These are phyloP conservation scores for Daldinia childiae DNA, from an alignment of 495 filamentous ascomycete species.

Conservation along the genomic window DNA sequence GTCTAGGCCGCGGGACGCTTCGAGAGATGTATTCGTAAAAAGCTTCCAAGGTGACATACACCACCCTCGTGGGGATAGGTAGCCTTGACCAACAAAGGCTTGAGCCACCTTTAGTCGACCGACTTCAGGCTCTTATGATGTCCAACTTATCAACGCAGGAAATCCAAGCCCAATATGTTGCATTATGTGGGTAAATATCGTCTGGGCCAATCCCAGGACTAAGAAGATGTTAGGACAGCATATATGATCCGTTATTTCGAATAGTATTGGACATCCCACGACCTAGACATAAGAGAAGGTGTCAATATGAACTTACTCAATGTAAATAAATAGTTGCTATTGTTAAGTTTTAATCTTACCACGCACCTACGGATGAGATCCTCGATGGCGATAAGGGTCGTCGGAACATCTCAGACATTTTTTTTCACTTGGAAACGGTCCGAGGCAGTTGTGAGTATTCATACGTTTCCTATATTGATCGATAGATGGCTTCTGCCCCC, in stretches of 20 bases:
- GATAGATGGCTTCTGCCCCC: conserved; percentile 28
- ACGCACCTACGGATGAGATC: conserved; percentile 13
- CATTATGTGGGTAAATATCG: background rate
- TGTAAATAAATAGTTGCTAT: conserved; percentile 17
- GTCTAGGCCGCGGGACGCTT: background rate
- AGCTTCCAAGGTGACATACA: conserved; percentile 5
- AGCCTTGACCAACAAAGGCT: conserved; percentile 5
- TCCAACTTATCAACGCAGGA: conserved; percentile 1
- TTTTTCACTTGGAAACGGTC: conserved; percentile 17
- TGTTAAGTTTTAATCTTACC: conserved; percentile 19
- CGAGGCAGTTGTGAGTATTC: conserved; percentile 23
- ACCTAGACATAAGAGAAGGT: conserved; percentile 11
- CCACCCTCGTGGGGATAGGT: background rate
- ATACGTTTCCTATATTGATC: conserved; percentile 22
- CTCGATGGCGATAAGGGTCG: conserved; percentile 10
- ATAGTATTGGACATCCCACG: background rate
- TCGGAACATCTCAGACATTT: conserved; percentile 25
- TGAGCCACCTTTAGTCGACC: background rate
- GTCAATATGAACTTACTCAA: background rate
- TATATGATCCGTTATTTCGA: background rate
- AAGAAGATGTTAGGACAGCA: conserved; percentile 3
- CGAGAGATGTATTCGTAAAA: background rate
- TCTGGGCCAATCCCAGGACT: background rate
- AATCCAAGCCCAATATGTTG: background rate
- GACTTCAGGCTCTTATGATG: background rate